These are phyloP conservation scores for Cystobasidiaceae sp. DNA, from an alignment of 1,284 basidiomycete genomes.

Conservation along the genomic window DNA sequence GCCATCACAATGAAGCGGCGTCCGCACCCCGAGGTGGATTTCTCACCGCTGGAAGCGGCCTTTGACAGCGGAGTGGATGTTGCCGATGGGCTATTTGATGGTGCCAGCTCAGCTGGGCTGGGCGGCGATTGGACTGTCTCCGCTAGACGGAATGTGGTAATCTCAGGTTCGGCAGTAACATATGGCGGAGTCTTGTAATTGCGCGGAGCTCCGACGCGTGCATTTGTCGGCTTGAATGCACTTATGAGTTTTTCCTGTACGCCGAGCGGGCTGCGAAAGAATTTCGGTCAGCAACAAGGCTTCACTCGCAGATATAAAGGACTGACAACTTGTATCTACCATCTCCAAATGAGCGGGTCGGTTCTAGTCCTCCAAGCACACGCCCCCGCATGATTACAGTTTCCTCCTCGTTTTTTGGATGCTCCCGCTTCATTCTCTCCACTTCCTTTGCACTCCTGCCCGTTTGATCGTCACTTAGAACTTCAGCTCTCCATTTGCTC, in stretches of 20 bases:
- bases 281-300: neutral
- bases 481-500: slow-evolving; percentile 76
- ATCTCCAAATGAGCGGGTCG: slow-evolving; percentile 72
- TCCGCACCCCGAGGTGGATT: neutral
- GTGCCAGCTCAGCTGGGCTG: too few species aligned
- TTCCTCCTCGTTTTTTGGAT: slow-evolving; percentile 72
- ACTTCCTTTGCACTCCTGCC: slow-evolving; percentile 81
- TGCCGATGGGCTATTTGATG: too few species aligned
- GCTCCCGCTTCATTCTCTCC: slow-evolving; percentile 78
- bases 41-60: too few species aligned
- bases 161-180: slow-evolving; percentile 81
- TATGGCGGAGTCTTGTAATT: slow-evolving; percentile 80
- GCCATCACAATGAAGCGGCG: slow-evolving; percentile 74
- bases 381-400: slow-evolving; percentile 80
- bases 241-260: slow-evolving; percentile 47
- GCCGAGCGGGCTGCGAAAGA: slow-evolving; percentile 60
- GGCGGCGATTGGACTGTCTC: neutral
- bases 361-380: slow-evolving; percentile 87
- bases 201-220: slow-evolving; percentile 32
- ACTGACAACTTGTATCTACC: slow-evolving; percentile 45
- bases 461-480: slow-evolving; percentile 90
- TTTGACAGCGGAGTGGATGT: too few species aligned
- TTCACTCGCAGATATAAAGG: slow-evolving; percentile 33
- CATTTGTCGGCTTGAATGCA: slow-evolving; percentile 42
- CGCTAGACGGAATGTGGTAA: slow-evolving; percentile 55